Conservation (phyloP, 2,329 filamentous ascomycete genomes). For the Sporothrix sp. region DNA sequence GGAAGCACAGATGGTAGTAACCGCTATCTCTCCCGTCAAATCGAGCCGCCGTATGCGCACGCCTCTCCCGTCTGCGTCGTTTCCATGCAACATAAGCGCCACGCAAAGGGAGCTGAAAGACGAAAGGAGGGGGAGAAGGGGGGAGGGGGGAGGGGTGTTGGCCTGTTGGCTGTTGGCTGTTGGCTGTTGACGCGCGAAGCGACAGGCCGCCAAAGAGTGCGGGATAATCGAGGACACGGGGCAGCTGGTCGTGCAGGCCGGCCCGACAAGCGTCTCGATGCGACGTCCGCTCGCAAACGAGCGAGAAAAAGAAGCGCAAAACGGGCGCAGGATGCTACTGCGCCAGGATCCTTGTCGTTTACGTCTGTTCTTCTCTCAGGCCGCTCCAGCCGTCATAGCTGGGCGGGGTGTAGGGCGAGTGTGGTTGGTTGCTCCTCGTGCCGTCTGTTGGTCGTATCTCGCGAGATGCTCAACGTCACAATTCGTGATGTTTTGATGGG, state of each 20-base stretch:
- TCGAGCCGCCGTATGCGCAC: not conserved
- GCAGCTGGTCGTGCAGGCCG: not conserved
- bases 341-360: not conserved
- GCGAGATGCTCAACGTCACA: not conserved
- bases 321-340: not conserved
- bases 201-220: not conserved
- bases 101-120: not conserved
- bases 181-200: not conserved
- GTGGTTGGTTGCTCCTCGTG: not conserved
- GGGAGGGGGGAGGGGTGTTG: not conserved
- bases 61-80: not conserved
- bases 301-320: not conserved
- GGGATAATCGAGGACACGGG: not conserved
- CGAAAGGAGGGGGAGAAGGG: not conserved
- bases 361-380: not conserved
- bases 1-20: not conserved
- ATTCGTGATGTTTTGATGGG: constrained; percentile 6
- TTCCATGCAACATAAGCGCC: not conserved
- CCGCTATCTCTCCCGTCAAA: not conserved
- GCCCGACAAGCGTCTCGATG: not conserved
- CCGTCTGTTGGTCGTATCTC: not conserved
- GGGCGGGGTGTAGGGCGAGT: not conserved
- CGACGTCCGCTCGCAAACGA: not conserved
- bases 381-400: too few species aligned
- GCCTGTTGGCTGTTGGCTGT: not conserved